Evolutionary conservation across 2,329 filamentous ascomycete genomes (phyloP).

Genomic region (Xylariaceae sp.): DNA sequence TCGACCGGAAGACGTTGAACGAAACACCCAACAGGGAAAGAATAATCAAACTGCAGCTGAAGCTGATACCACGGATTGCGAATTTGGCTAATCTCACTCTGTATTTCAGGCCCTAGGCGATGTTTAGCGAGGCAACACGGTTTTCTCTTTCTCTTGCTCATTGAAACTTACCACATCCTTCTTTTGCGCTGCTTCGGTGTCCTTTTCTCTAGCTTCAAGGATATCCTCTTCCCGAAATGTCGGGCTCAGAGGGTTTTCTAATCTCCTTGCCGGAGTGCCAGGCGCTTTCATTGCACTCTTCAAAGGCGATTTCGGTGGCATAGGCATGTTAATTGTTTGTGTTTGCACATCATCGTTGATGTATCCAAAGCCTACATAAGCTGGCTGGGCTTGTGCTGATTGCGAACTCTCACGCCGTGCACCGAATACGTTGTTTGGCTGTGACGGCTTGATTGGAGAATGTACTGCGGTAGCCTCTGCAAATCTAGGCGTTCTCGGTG

Average conservation of each 20-base stretch:
- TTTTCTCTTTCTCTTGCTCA: background rate
- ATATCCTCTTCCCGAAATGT: conserved; percentile 86
- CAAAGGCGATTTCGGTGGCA: conserved; percentile 71
- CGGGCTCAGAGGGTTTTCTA: conserved; percentile 78
- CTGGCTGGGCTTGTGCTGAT: conserved; percentile 64
- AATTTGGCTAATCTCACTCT: conserved; percentile 92
- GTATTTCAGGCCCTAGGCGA: conserved; percentile 77
- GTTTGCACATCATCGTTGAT: conserved; percentile 57
- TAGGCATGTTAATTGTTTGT: conserved; percentile 57
- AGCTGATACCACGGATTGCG: conserved; percentile 90
- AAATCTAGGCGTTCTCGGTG: conserved; percentile 71
- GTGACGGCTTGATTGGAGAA: conserved; percentile 63
- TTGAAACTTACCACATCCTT: conserved; percentile 71
- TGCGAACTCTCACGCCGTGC: conserved; percentile 52
- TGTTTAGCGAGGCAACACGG: conserved; percentile 34
- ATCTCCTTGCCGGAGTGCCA: conserved; percentile 68
- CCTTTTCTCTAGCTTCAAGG: conserved; percentile 76
- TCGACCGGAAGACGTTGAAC: conserved; percentile 88
- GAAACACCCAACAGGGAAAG: conserved; percentile 85
- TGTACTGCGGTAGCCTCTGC: conserved; percentile 75
- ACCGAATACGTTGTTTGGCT: conserved; percentile 49
- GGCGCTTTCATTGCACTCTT: conserved; percentile 89
- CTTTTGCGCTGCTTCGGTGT: conserved; percentile 81
- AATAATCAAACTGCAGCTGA: conserved; percentile 93
- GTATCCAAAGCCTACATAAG: conserved; percentile 90